A percentile compares a stretch with the other conserved stretches of the same genome.
Conservation (phyloP, 2,329 filamentous ascomycete genomes). For the Epichloe gansuensis region DNA sequence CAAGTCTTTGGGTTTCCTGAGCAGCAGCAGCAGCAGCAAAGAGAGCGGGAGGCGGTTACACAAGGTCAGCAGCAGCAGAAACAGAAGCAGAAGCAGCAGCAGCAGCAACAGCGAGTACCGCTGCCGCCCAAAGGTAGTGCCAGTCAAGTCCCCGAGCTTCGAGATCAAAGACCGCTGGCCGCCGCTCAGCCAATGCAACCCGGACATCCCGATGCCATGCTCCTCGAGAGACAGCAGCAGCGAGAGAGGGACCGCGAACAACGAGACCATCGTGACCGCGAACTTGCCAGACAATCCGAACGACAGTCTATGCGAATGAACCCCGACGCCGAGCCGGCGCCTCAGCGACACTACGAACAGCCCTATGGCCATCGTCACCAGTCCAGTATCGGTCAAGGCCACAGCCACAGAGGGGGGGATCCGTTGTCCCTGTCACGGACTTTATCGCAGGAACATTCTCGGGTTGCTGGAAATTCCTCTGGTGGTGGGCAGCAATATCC, state of each 20-base stretch:
- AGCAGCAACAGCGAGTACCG: constrained; percentile 5
- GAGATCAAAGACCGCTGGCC: constrained; percentile 6
- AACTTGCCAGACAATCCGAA: constrained; percentile 11
- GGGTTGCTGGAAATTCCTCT: constrained; percentile 17
- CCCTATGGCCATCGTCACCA: constrained; percentile 27
- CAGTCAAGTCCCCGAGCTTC: constrained; percentile 5
- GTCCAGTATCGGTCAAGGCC: constrained; percentile 22
- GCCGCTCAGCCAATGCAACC: constrained; percentile 3
- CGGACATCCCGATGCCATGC: constrained; percentile 4
- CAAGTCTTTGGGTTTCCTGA: constrained; percentile 33
- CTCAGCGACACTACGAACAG: constrained; percentile 30
- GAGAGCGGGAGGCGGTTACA: constrained; percentile 7
- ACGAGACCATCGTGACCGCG: constrained; percentile 7
- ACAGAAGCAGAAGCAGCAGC: constrained; percentile 13
- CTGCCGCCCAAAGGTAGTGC: constrained; percentile 1
- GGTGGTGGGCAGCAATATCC: constrained; percentile 20
- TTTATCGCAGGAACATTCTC: constrained; percentile 30
- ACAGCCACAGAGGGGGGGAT: constrained; percentile 25
- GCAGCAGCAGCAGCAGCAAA: constrained; percentile 12
- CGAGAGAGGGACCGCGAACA: constrained; percentile 11
- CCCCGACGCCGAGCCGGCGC: constrained; percentile 34
- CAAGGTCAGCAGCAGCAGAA: constrained; percentile 14
- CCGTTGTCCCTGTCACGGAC: constrained; percentile 25
- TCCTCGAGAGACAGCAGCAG: constrained; percentile 11
- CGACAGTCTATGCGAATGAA: constrained; percentile 28